Percentiles rank a stretch among this genome's conserved stretches.
phyloP scores from a whole-genome alignment of 208 protist genomes.

The Acanthamoeba royreba region DNA sequence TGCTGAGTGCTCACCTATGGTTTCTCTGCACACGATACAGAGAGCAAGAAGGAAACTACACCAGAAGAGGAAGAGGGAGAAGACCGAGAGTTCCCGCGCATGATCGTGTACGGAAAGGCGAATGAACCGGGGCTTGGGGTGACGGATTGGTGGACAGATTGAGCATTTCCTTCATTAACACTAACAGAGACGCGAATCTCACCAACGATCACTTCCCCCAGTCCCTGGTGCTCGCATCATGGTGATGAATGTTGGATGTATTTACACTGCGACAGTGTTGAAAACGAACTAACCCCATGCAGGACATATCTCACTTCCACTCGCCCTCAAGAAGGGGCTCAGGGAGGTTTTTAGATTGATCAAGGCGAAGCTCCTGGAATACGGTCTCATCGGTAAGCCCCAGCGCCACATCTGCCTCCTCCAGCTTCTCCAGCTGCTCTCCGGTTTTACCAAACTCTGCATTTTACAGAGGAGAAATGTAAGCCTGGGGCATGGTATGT shows the following conservation, averaged over 20 bases:
- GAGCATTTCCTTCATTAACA: too few species aligned
- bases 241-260: too few species aligned
- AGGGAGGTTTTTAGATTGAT: not conserved
- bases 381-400: not conserved
- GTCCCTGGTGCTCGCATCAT: too few species aligned
- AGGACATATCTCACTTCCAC: not conserved
- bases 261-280: too few species aligned
- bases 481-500: not conserved
- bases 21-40: not conserved
- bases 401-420: not conserved
- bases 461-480: not conserved
- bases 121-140: not conserved
- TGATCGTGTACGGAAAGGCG: not conserved
- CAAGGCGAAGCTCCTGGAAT: not conserved
- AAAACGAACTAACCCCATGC: too few species aligned
- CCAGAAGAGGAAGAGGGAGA: not conserved
- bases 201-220: too few species aligned
- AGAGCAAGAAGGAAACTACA: not conserved
- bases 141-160: slow-evolving; percentile 6
- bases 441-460: not conserved
- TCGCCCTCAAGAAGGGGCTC: not conserved
- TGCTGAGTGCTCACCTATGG: not conserved
- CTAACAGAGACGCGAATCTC: too few species aligned
- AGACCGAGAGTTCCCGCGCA: not conserved
- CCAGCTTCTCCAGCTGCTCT: not conserved